Evolutionary conservation across 2,329 filamentous ascomycete genomes (phyloP).

Genomic region (Exophiala phaeomuriformis): DNA sequence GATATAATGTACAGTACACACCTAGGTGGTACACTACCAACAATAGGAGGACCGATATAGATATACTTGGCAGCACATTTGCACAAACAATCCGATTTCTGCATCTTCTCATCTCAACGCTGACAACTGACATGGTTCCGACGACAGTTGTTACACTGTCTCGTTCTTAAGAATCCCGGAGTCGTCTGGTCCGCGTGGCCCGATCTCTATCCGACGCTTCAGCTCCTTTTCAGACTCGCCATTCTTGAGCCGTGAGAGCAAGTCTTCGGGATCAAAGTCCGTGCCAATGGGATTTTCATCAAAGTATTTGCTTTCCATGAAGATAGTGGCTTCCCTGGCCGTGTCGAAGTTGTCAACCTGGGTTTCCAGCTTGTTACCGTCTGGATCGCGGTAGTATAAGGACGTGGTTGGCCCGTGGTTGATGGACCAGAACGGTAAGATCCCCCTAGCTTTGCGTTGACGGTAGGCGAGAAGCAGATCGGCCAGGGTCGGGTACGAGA

Average conservation of each 20-base stretch:
- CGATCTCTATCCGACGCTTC: slow-evolving; percentile 7
- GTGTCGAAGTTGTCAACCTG: slow-evolving; percentile 34
- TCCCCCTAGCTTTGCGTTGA: slow-evolving; percentile 22
- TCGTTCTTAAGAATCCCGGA: background rate
- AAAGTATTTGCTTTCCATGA: slow-evolving; percentile 1
- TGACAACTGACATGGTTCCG: too few relatives aligned
- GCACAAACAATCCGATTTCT: too few relatives aligned
- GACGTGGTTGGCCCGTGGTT: slow-evolving; percentile 45
- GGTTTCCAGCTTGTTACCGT: slow-evolving; percentile 36
- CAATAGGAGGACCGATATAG: too few relatives aligned
- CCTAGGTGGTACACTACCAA: too few relatives aligned
- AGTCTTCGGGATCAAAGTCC: slow-evolving; percentile 11
- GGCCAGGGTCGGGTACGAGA: slow-evolving; percentile 34
- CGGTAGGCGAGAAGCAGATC: slow-evolving; percentile 36
- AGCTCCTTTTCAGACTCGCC: slow-evolving; percentile 3
- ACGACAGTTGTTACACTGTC: too few relatives aligned
- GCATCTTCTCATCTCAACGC: too few relatives aligned
- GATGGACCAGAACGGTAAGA: slow-evolving; percentile 37
- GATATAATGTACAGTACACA: too few relatives aligned
- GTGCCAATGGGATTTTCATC: slow-evolving; percentile 11
- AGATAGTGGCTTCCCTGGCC: slow-evolving; percentile 1
- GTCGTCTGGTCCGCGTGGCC: background rate
- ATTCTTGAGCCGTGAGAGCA: background rate
- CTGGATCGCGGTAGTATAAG: slow-evolving; percentile 46
- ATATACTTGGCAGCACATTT: too few relatives aligned